A percentile compares a stretch with the other conserved stretches of the same genome.
Evolutionary conservation across 2,329 filamentous ascomycete species (phyloP).

Genomic region (Ascochyta viciae-villosae): DNA sequence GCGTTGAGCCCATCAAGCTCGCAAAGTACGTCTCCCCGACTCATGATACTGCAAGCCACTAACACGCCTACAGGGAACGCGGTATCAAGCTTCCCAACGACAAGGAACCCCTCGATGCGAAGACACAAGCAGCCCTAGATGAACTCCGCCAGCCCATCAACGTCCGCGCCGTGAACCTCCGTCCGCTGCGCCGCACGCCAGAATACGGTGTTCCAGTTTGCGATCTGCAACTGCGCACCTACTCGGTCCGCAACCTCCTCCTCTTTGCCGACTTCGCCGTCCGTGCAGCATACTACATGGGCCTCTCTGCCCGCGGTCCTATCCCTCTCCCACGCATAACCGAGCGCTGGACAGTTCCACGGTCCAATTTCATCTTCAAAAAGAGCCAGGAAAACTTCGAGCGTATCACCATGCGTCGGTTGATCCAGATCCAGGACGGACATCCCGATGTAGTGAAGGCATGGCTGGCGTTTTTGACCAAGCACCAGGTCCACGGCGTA

Average conservation of each 20-base stretch:
- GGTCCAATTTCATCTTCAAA: slow-evolving; percentile 91
- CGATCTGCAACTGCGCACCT: slow-evolving; percentile 92
- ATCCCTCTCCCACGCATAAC: slow-evolving; percentile 84
- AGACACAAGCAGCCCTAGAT: slow-evolving; percentile 41
- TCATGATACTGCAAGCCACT: not conserved
- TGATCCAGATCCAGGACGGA: slow-evolving; percentile 93
- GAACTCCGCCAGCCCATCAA: slow-evolving; percentile 65
- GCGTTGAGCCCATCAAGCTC: slow-evolving; percentile 44
- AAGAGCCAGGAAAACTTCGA: slow-evolving; percentile 99
- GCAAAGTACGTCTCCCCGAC: slow-evolving; percentile 36
- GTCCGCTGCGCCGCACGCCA: slow-evolving; percentile 77
- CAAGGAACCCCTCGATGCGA: slow-evolving; percentile 35
- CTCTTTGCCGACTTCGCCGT: slow-evolving; percentile 95
- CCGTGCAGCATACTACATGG: slow-evolving; percentile 91
- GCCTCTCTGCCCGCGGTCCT: slow-evolving; percentile 84
- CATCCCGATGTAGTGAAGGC: slow-evolving; percentile 86
- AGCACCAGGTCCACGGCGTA: slow-evolving; percentile 93
- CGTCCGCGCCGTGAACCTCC: slow-evolving; percentile 85
- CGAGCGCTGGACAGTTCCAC: slow-evolving; percentile 93
- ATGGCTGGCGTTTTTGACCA: slow-evolving; percentile 91
- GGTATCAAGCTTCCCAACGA: slow-evolving; percentile 43
- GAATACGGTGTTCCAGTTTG: slow-evolving; percentile 82
- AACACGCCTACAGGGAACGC: slow-evolving; percentile 31
- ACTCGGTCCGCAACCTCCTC: slow-evolving; percentile 86
- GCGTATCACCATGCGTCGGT: slow-evolving; percentile 80